Conservation (phyloP, 176 grass and related monocot genomes). For the Triticum urartu region DNA sequence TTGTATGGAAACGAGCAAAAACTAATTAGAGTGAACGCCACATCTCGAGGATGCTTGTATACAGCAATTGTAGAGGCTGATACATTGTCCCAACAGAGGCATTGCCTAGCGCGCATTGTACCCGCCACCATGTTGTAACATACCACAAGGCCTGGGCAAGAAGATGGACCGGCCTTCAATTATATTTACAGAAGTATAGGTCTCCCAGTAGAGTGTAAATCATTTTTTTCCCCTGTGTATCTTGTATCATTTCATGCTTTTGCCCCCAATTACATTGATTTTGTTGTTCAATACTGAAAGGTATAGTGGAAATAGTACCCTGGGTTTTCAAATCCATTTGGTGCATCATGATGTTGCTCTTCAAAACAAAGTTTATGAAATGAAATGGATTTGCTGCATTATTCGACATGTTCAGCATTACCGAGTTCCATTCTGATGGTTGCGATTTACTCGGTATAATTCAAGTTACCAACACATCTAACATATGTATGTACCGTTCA, state of each 20-base stretch:
- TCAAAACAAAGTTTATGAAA: not conserved
- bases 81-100: slow-evolving; percentile 9
- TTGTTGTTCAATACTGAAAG: not conserved
- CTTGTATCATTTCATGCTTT: slow-evolving; percentile 16
- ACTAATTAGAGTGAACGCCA: slow-evolving; percentile 28
- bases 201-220: slow-evolving; percentile 30
- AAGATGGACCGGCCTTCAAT: not conserved
- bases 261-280: not conserved
- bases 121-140: slow-evolving; percentile 28
- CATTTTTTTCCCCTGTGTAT: not conserved
- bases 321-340: not conserved
- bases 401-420: not conserved
- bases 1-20: slow-evolving; percentile 91
- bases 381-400: not conserved
- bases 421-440: not conserved
- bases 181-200: slow-evolving; percentile 33
- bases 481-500: no score
- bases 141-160: slow-evolving; percentile 24
- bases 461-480: no score
- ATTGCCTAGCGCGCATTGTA: slow-evolving; percentile 18
- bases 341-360: not conserved
- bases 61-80: slow-evolving; percentile 5
- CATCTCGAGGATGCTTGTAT: not conserved
- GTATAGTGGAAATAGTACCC: not conserved
- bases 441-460: no score